phyloP scores from a whole-genome alignment of 495 filamentous ascomycete species.

The Xylaria sp. region DNA sequence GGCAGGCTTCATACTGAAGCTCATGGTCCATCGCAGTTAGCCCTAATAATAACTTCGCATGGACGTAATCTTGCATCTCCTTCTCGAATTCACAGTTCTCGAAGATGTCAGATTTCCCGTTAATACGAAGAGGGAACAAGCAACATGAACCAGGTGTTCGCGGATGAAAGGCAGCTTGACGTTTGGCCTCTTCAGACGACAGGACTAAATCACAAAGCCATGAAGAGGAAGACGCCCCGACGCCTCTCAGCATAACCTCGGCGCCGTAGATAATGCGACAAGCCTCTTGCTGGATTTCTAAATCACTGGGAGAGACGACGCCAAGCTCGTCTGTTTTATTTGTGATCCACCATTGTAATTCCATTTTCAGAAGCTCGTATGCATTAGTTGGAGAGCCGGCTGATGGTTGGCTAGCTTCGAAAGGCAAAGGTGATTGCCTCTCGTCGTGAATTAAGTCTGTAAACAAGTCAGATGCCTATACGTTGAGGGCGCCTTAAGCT shows the following conservation, averaged over 20 bases:
- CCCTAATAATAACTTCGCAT: conserved; percentile 55
- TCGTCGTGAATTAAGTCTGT: conserved; percentile 64
- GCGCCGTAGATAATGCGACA: conserved; percentile 51
- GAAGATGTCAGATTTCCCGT: conserved; percentile 56
- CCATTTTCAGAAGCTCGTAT: conserved; percentile 60
- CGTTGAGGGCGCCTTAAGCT: conserved; percentile 26
- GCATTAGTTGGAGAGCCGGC: conserved; percentile 49
- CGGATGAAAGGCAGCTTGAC: conserved; percentile 46
- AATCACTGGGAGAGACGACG: conserved; percentile 43
- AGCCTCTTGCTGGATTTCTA: conserved; percentile 53
- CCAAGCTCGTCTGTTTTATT: conserved; percentile 41
- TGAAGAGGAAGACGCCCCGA: conserved; percentile 42
- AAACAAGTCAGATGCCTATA: conserved; percentile 31
- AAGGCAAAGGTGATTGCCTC: conserved; percentile 56
- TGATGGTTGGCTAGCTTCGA: conserved; percentile 46
- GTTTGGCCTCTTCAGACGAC: conserved; percentile 44
- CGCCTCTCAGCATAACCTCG: conserved; percentile 41
- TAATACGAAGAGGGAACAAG: conserved; percentile 50
- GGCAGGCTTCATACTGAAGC: conserved; percentile 59
- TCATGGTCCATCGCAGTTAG: conserved; percentile 61
- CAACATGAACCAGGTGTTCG: conserved; percentile 41
- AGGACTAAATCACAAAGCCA: conserved; percentile 64
- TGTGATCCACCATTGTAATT: conserved; percentile 51
- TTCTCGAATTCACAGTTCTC: conserved; percentile 55
- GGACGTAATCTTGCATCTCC: conserved; percentile 57